Evolutionary conservation across 345 rosid genomes (phyloP).

Genomic region (Heritiera fomes): DNA sequence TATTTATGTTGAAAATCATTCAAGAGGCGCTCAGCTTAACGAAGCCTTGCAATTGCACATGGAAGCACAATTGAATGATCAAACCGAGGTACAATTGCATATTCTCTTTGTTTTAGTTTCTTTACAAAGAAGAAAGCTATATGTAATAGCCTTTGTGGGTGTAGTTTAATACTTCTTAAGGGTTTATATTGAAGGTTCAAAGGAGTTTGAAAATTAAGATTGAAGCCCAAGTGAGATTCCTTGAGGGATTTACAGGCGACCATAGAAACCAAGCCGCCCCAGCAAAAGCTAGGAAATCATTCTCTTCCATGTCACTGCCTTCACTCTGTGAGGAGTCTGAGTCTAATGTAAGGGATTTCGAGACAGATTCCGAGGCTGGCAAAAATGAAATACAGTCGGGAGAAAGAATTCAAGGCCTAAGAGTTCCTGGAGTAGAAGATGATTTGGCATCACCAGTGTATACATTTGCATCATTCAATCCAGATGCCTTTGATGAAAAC

Average conservation of each 20-base stretch:
- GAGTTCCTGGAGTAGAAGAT: slow-evolving; percentile 31
- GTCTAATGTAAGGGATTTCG: slow-evolving; percentile 37
- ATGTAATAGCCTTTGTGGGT: neutral
- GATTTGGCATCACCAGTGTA: neutral
- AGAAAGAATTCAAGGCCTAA: slow-evolving; percentile 29
- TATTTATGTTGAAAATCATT: neutral
- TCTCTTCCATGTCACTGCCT: slow-evolving; percentile 12
- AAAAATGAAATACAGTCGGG: slow-evolving; percentile 29
- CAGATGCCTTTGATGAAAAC: slow-evolving; percentile 17
- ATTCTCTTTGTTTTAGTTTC: neutral
- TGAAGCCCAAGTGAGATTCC: slow-evolving; percentile 58
- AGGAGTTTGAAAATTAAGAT: slow-evolving; percentile 51
- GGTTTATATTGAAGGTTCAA: slow-evolving; percentile 36
- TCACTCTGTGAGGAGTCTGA: slow-evolving; percentile 54
- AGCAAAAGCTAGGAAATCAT: slow-evolving; percentile 26
- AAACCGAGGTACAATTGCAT: slow-evolving; percentile 35
- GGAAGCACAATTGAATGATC: slow-evolving; percentile 45
- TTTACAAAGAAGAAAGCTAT: neutral
- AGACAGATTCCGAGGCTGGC: slow-evolving; percentile 38
- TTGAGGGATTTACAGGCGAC: slow-evolving; percentile 43
- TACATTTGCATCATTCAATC: slow-evolving; percentile 8
- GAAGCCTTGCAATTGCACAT: slow-evolving; percentile 53
- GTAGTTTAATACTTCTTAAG: neutral
- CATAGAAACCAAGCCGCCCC: slow-evolving; percentile 22
- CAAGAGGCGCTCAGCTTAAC: slow-evolving; percentile 54